phyloP scores from a whole-genome alignment of 2,329 filamentous ascomycete genomes.

The Pestalotiopsis sp. region DNA sequence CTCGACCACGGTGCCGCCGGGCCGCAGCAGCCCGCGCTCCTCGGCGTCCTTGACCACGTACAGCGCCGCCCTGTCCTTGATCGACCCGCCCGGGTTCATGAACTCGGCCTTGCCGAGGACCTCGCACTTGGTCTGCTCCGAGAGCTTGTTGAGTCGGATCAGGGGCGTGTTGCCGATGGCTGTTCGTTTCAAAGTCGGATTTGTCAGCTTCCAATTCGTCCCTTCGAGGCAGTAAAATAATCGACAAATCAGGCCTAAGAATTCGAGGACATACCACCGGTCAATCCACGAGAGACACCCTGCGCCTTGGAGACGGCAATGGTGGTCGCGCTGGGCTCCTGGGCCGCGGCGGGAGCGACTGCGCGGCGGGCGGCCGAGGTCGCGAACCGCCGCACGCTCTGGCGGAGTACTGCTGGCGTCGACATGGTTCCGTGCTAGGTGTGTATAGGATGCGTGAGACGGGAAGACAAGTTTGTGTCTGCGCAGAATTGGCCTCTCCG shows the following conservation, averaged over 20 bases:
- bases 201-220: not conserved
- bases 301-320: conserved; percentile 79
- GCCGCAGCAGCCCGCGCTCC: conserved; percentile 76
- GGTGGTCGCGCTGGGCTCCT: conserved; percentile 57
- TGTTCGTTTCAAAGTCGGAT: conserved; percentile 35
- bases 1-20: conserved; percentile 93
- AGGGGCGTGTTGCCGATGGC: conserved; percentile 97
- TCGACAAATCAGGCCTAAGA: not conserved
- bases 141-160: conserved; percentile 86
- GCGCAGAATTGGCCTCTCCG: not conserved
- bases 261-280: conserved; percentile 65
- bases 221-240: not conserved
- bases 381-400: conserved; percentile 67
- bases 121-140: conserved; percentile 88
- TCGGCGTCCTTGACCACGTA: conserved; percentile 95
- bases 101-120: conserved; percentile 97
- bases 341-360: conserved; percentile 36
- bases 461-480: not conserved
- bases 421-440: not conserved
- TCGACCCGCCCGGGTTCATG: conserved; percentile 93
- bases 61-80: conserved; percentile 95
- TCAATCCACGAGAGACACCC: conserved; percentile 74
- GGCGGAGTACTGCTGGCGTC: conserved; percentile 63
- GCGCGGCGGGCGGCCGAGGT: conserved; percentile 59
- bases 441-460: not conserved